Evolutionary conservation across 1,284 basidiomycete species (phyloP).

Genomic region (Naganishia sp.): DNA sequence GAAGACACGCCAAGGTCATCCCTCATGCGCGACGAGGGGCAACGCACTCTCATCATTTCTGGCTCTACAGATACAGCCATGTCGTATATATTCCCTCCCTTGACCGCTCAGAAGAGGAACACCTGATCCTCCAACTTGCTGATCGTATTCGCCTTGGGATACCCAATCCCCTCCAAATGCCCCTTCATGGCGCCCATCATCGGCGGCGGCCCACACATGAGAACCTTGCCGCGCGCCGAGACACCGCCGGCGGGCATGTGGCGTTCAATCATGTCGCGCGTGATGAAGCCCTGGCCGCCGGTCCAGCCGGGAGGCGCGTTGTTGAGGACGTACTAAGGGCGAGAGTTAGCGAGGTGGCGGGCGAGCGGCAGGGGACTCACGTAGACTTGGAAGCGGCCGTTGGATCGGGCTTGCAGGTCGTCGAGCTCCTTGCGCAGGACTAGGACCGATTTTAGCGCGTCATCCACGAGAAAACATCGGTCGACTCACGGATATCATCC

Average conservation of each 20-base stretch:
- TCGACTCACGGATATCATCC: constrained; percentile 67
- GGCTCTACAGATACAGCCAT: not conserved
- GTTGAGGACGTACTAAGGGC: constrained; percentile 75
- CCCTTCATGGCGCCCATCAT: constrained; percentile 99
- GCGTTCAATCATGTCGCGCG: constrained; percentile 85
- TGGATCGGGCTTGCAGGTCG: constrained; percentile 61
- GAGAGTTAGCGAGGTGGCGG: not conserved
- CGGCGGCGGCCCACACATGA: constrained; percentile 88
- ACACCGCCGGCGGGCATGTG: constrained; percentile 59
- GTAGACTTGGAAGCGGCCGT: constrained; percentile 73
- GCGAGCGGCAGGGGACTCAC: constrained; percentile 37
- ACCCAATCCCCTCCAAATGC: constrained; percentile 82
- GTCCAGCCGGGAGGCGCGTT: constrained; percentile 84
- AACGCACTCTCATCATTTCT: too few species aligned
- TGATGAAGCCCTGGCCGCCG: constrained; percentile 87
- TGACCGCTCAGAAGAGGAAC: constrained; percentile 50
- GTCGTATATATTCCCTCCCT: not conserved
- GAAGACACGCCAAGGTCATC: too few species aligned
- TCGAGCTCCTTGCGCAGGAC: constrained; percentile 81
- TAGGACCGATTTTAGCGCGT: constrained; percentile 35
- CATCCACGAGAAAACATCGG: not conserved
- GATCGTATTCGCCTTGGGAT: constrained; percentile 82
- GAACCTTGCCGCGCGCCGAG: constrained; percentile 71
- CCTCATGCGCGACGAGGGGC: too few species aligned
- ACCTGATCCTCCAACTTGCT: constrained; percentile 92